Conservation (phyloP, 352 stramenopile genomes). For the Globisporangium apiculatum region DNA sequence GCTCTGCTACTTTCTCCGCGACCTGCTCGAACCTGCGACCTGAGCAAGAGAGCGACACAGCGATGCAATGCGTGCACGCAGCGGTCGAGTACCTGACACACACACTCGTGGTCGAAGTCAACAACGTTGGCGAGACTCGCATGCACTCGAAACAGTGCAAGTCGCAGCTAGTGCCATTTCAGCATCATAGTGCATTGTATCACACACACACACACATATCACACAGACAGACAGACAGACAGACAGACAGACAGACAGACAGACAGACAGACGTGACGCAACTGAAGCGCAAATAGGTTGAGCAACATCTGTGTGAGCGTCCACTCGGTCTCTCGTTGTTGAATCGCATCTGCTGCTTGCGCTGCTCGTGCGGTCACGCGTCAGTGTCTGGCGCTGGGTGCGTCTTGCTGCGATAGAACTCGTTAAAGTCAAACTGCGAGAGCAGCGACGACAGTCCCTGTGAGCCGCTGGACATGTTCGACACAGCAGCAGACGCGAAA, state of each 20-base stretch:
- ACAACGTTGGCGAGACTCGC: no score
- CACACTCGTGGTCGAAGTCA: no score
- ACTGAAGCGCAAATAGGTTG: neutral
- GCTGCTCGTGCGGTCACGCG: conserved; percentile 21
- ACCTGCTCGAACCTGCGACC: conserved; percentile 36
- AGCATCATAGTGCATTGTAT: no score
- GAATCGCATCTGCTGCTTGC: neutral
- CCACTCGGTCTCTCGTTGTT: neutral
- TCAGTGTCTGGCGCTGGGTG: conserved; percentile 28
- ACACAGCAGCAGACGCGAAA: conserved; percentile 1
- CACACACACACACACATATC: no score
- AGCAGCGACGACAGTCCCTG: conserved; percentile 83
- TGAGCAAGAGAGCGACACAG: neutral
- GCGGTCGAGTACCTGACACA: no score
- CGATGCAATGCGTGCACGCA: no score
- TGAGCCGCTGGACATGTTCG: conserved; percentile 27
- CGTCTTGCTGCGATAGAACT: conserved; percentile 75
- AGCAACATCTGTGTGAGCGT: neutral
- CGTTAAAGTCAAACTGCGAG: conserved; percentile 90
- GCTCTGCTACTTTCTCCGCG: conserved; percentile 68
- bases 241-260: no score
- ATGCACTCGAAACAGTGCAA: no score
- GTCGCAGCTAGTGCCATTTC: no score
- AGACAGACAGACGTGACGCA: neutral
- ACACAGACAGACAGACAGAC: no score